Percentiles rank a stretch among this genome's conserved stretches.
Conservation (phyloP, 1,139 yeast species). For the Scheffersomyces segobiensis region DNA sequence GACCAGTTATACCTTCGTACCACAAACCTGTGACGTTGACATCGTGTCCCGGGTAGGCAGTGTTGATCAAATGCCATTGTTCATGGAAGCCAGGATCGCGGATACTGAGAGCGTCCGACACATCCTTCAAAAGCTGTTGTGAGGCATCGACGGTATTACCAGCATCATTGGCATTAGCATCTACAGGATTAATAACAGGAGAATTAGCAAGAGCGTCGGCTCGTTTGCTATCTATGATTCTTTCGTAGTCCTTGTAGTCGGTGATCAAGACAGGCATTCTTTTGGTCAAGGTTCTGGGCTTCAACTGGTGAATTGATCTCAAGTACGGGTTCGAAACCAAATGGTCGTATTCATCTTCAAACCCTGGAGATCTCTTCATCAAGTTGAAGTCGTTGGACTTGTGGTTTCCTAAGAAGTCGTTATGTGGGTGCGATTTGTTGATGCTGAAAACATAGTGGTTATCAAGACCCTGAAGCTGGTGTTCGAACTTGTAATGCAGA, state of each 20-base stretch:
- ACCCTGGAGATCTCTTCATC: constrained; percentile 30
- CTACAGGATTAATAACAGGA: not conserved
- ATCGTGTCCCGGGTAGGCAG: constrained; percentile 74
- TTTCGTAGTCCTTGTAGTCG: constrained; percentile 9
- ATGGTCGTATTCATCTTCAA: constrained; percentile 26
- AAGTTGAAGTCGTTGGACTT: constrained; percentile 29
- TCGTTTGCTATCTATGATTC: not conserved
- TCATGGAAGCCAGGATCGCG: constrained; percentile 75
- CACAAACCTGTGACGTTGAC: constrained; percentile 86
- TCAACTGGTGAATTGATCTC: constrained; percentile 50
- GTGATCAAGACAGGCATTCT: constrained; percentile 42
- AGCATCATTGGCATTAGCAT: not conserved
- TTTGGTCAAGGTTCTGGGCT: constrained; percentile 47
- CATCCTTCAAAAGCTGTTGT: constrained; percentile 40
- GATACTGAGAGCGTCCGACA: constrained; percentile 59
- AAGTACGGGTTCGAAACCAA: constrained; percentile 29
- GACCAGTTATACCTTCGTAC: constrained; percentile 80
- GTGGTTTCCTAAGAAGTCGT: constrained; percentile 36
- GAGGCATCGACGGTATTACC: constrained; percentile 45
- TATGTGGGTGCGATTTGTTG: constrained; percentile 35
- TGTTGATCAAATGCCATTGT: constrained; percentile 91
- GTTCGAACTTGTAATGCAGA: constrained; percentile 50
- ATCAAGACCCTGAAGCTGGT: constrained; percentile 56
- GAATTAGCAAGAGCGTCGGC: constrained; percentile 4
- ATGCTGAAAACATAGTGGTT: constrained; percentile 65